Base-by-base conservation (phyloP, 2,329 filamentous ascomycete species). In the Tolypocladium paradoxum region DNA sequence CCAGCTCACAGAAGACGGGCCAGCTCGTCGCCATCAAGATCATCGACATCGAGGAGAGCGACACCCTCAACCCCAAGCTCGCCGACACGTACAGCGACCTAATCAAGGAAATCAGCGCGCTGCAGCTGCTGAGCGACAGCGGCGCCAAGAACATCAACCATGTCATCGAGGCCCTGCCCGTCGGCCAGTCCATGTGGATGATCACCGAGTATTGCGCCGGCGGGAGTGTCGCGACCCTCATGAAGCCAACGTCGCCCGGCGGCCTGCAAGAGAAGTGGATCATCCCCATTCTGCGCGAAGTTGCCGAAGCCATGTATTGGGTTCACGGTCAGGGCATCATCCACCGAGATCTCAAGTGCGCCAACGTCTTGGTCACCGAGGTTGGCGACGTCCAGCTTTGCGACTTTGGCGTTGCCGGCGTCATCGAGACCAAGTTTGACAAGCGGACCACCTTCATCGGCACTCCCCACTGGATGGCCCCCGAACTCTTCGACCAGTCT, bases 381-480 rank as follows among this genome's bases (percentile, higher is more conserved):
- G 78, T 82, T 36, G 88, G 88, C 29, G 74, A 81, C 31, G 85
- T 93, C 8, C 88, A 93, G 66, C 78, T 93, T 35, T 90, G 88
- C 64, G 88, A 93, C 65, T 93, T 93, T 66, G 88, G 89, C 58
- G 87, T 93, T 48, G 87, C 88, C 33, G 87, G 86, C 46, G 81
- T 89, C 48, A 80, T 91, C 53, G 87, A 91, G 64, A 85, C 78
- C 43, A 85, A 87, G 59, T 78, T 84, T 52, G 84, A 87, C 61
- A 93, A 93, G 69, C 76, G 88, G 51, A 85, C 85, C 4, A 92
- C 88, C 1, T 85, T 92, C 49, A 87, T 92, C 53, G 88, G 88
- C 24, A 93, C 89, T 0, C 85, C 85, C 3, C 84, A 91, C 67
- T 93, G 88, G 86, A 91, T 93, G 88, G 87, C 89, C 0, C 87